These are phyloP conservation scores for Sphagnum tenellum DNA, from an alignment of 225 moss, liverwort and hornwort genomes.

Conservation along the genomic window DNA sequence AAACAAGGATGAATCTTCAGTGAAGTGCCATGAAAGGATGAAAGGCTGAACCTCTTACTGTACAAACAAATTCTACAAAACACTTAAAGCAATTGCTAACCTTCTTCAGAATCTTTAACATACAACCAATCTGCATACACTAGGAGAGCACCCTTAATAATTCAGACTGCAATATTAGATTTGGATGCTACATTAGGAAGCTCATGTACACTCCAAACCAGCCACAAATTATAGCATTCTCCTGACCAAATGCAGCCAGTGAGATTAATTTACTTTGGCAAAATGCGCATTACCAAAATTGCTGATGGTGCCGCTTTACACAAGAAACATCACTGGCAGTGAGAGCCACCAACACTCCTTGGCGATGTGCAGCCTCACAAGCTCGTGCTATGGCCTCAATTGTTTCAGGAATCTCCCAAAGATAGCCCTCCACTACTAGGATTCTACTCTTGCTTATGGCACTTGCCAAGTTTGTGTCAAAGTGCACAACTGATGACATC, in stretches of 20 bases:
- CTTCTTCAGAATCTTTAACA: not conserved
- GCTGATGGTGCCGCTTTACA: constrained; percentile 62
- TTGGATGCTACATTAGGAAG: too few relatives aligned
- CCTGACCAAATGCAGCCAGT: not conserved
- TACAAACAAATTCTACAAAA: not conserved
- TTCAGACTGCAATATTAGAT: too few relatives aligned
- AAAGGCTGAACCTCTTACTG: not conserved
- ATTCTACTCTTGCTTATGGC: constrained; percentile 63
- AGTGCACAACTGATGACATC: constrained; percentile 79
- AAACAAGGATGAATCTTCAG: constrained; percentile 5
- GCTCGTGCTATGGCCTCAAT: constrained; percentile 71
- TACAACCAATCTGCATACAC: too few relatives aligned
- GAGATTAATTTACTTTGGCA: not conserved
- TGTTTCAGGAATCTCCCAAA: constrained; percentile 86
- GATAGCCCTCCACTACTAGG: constrained; percentile 87
- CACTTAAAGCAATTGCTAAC: not conserved
- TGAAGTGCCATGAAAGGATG: not conserved
- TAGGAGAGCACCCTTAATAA: too few relatives aligned
- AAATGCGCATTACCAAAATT: constrained; percentile 63
- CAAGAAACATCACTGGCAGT: constrained; percentile 91
- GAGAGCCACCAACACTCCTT: constrained; percentile 73
- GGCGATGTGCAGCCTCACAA: constrained; percentile 59
- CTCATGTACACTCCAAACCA: not conserved
- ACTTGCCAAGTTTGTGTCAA: constrained; percentile 47
- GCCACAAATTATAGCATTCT: not conserved